Percentiles rank a stretch among this genome's conserved stretches.
These are phyloP conservation scores for Sphagnurus paluster DNA, from an alignment of 1,284 basidiomycete genomes.

Conservation along the genomic window DNA sequence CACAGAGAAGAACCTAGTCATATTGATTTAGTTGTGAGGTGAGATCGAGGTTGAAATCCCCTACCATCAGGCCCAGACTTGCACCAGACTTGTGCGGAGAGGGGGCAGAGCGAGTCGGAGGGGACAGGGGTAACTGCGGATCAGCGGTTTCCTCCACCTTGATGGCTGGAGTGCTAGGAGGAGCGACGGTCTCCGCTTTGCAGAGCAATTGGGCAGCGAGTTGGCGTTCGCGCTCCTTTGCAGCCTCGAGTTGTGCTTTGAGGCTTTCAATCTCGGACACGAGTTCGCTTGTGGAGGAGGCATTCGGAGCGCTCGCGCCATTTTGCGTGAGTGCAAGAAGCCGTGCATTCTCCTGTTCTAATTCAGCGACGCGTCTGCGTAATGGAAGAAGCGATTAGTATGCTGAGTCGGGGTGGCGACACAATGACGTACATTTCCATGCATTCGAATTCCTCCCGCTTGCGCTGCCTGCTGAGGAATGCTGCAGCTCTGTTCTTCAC, in stretches of 20 bases:
- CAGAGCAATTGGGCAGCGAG: slow-evolving; percentile 59
- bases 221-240: slow-evolving; percentile 64
- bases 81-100: slow-evolving; percentile 57
- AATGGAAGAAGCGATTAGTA: slow-evolving; percentile 17
- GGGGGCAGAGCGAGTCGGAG: slow-evolving; percentile 39
- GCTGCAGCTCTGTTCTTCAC: slow-evolving; percentile 92
- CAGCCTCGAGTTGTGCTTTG: slow-evolving; percentile 60
- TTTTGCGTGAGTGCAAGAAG: slow-evolving; percentile 55
- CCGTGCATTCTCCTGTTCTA: slow-evolving; percentile 77
- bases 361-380: slow-evolving; percentile 65
- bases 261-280: slow-evolving; percentile 65
- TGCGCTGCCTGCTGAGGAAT: slow-evolving; percentile 86
- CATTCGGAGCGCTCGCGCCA: slow-evolving; percentile 25
- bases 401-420: slow-evolving; percentile 8
- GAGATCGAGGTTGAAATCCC: slow-evolving; percentile 27
- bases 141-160: slow-evolving; percentile 59
- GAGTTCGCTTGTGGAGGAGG: slow-evolving; percentile 34
- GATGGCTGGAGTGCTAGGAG: slow-evolving; percentile 35
- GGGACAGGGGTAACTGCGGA: slow-evolving; percentile 40
- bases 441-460: slow-evolving; percentile 88
- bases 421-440: slow-evolving; percentile 74
- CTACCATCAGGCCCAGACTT: slow-evolving; percentile 70
- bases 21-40: slow-evolving; percentile 20
- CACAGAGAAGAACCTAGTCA: slow-evolving; percentile 67
- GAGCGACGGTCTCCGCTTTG: slow-evolving; percentile 26